Percentiles rank a stretch among this genome's conserved stretches.
Evolutionary conservation across 345 rosid genomes (phyloP).

Genomic region (Citrus trifoliata): DNA sequence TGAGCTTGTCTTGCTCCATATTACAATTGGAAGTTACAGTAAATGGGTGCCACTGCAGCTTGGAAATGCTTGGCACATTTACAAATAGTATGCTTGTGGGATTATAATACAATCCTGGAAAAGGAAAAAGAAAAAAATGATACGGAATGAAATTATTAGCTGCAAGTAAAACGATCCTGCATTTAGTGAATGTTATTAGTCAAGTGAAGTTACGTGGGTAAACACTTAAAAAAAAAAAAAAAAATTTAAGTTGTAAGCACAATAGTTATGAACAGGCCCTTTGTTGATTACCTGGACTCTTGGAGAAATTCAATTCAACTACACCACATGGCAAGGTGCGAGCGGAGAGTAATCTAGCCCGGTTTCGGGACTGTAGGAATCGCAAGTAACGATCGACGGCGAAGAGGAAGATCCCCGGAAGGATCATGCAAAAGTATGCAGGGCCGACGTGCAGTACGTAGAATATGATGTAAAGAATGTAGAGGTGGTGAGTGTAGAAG

Average conservation of each 20-base stretch:
- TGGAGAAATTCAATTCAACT: conserved; percentile 59
- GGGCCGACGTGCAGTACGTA: conserved; percentile 61
- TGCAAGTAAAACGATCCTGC: neutral
- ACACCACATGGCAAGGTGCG: conserved; percentile 43
- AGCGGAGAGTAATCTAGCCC: conserved; percentile 43
- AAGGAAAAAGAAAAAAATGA: neutral
- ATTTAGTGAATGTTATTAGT: no score
- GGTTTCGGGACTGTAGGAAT: conserved; percentile 52
- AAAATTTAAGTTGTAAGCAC: no score
- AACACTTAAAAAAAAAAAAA: no score
- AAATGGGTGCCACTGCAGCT: conserved; percentile 46
- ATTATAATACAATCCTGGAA: conserved; percentile 21
- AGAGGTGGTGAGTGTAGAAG: conserved; percentile 53
- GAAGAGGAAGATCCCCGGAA: conserved; percentile 72
- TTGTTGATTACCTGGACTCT: conserved; percentile 29
- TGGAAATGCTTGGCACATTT: conserved; percentile 42
- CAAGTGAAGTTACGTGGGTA: no score
- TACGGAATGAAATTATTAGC: neutral
- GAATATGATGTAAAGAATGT: conserved; percentile 49
- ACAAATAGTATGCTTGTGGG: conserved; percentile 34
- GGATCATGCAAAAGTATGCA: conserved; percentile 42
- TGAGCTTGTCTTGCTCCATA: conserved; percentile 30
- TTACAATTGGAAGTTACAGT: conserved; percentile 36
- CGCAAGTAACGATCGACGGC: conserved; percentile 58
- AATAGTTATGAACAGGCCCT: no score